Conservation (phyloP, 2,329 filamentous ascomycete genomes). For the Ceratocystis ficicola region DNA sequence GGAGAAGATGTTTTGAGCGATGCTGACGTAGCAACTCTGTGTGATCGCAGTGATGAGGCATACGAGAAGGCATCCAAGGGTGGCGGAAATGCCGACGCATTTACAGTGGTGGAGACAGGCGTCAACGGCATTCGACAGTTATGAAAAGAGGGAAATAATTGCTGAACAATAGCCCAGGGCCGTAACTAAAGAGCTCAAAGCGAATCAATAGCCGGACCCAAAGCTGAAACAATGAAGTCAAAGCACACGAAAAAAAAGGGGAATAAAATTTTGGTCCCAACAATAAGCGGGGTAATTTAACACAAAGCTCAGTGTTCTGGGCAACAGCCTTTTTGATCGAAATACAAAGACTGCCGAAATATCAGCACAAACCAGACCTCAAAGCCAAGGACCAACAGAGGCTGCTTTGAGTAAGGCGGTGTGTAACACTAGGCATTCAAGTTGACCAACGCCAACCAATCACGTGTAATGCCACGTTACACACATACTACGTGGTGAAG, state of each 20-base stretch:
- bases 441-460: background rate
- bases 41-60: constrained; percentile 57
- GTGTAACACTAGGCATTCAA: background rate
- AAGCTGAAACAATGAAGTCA: too few species aligned
- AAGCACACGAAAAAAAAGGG: too few species aligned
- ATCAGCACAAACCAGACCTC: too few species aligned
- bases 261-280: too few species aligned
- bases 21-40: constrained; percentile 62
- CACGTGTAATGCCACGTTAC: background rate
- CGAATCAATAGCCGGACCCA: background rate
- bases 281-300: too few species aligned
- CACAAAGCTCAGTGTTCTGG: too few species aligned
- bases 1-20: constrained; percentile 57
- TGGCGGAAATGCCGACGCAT: constrained; percentile 56
- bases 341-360: too few species aligned
- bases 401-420: background rate
- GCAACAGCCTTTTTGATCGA: too few species aligned
- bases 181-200: too few species aligned
- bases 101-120: constrained; percentile 69
- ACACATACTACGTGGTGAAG: background rate
- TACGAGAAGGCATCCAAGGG: constrained; percentile 66
- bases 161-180: background rate
- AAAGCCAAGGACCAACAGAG: too few species aligned
- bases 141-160: background rate
- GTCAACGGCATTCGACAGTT: constrained; percentile 36